phyloP scores from a whole-genome alignment of 495 filamentous ascomycete genomes.

The Cenococcum geophilum region DNA sequence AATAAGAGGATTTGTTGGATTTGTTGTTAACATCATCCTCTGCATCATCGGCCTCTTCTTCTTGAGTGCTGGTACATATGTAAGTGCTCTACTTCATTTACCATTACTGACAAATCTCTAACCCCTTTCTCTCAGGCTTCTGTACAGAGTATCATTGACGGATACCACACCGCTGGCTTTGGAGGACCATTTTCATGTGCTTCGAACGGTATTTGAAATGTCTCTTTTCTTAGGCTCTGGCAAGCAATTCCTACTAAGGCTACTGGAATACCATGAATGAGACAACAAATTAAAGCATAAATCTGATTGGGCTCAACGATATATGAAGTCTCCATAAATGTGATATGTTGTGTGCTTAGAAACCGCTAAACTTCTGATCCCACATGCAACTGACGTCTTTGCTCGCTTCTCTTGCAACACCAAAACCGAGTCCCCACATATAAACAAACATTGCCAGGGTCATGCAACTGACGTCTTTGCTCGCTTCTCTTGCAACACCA shows the following conservation, averaged over 20 bases:
- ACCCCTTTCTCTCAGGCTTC: slow-evolving; percentile 29
- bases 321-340: no score
- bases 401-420: not conserved
- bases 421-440: not conserved
- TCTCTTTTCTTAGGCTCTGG: not conserved
- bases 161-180: slow-evolving; percentile 34
- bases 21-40: slow-evolving; percentile 59
- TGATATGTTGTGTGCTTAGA: no score
- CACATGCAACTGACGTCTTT: not conserved
- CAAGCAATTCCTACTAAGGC: not conserved
- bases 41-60: slow-evolving; percentile 70
- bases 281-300: no score
- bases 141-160: slow-evolving; percentile 39
- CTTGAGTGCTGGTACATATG: slow-evolving; percentile 72
- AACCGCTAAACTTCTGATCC: not conserved
- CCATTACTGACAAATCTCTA: slow-evolving; percentile 1
- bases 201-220: slow-evolving; percentile 30
- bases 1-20: slow-evolving; percentile 55
- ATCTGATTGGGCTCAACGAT: no score
- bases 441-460: not conserved
- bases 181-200: slow-evolving; percentile 40
- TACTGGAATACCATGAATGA: not conserved
- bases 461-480: not conserved
- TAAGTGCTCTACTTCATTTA: slow-evolving; percentile 39
- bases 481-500: not conserved